Percentiles rank a stretch among this genome's conserved stretches.
Evolutionary conservation across 192 early-diverging fungal species (phyloP).

Genomic region (Rhizoclosmatium globosum): DNA sequence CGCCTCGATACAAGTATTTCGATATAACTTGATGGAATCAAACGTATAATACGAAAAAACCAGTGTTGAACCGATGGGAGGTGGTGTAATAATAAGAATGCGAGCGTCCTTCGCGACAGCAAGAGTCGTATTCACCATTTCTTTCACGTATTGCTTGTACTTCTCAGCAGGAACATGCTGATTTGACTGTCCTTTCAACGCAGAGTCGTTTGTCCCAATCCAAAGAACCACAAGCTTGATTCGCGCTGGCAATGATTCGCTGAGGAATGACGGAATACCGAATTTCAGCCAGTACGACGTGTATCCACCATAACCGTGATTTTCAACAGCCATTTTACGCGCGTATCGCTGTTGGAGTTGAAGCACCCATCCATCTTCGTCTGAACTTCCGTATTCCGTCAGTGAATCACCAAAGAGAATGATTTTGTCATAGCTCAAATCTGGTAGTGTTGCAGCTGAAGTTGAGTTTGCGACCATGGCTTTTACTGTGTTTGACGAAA

Average conservation of each 20-base stretch:
- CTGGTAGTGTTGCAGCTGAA: no score
- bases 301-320: background rate
- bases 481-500: no score
- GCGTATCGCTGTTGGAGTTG: background rate
- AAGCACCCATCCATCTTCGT: background rate
- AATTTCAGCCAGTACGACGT: background rate
- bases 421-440: background rate
- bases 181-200: background rate
- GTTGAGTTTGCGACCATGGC: no score
- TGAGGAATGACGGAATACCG: background rate
- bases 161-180: conserved; percentile 68
- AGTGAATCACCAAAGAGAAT: background rate
- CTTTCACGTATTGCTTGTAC: conserved; percentile 64
- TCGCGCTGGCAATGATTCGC: background rate
- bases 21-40: background rate
- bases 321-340: background rate
- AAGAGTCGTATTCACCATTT: conserved; percentile 62
- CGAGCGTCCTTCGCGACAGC: conserved; percentile 64
- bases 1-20: conserved; percentile 40
- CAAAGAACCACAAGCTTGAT: background rate
- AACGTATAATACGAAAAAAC: conserved; percentile 15
- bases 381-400: background rate
- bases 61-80: conserved; percentile 62
- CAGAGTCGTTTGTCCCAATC: background rate
- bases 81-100: conserved; percentile 77